These are phyloP conservation scores for Coemansia sp. DNA, from an alignment of 371 early-diverging fungal species.

Conservation along the genomic window DNA sequence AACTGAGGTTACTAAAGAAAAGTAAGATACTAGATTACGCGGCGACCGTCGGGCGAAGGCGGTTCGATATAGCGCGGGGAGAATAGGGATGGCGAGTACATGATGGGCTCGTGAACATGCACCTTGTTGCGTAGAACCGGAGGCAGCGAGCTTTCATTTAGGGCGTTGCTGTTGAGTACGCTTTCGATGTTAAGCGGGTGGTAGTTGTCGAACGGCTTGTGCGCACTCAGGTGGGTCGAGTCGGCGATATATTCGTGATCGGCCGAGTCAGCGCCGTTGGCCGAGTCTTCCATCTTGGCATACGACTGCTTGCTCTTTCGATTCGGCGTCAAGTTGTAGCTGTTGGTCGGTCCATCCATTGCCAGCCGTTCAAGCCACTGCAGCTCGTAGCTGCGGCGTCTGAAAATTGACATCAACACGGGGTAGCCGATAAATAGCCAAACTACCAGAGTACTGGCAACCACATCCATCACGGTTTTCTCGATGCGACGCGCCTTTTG, in stretches of 20 bases:
- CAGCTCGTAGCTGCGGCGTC: constrained; percentile 14
- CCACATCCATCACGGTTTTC: constrained; percentile 19
- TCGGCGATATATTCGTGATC: background rate
- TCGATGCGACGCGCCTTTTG: constrained; percentile 10
- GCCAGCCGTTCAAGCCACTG: constrained; percentile 21
- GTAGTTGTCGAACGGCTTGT: background rate
- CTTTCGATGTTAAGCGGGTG: background rate
- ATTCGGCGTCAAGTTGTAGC: background rate
- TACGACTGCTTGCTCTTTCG: background rate
- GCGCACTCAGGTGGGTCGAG: background rate
- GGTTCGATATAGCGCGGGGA: background rate
- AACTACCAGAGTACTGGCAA: constrained; percentile 11
- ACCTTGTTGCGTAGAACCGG: background rate
- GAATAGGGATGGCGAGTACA: background rate
- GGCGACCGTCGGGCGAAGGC: background rate
- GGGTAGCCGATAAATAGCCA: constrained; percentile 21
- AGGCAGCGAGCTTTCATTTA: background rate
- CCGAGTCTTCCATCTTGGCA: background rate
- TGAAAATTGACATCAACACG: constrained; percentile 16
- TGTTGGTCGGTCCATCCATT: background rate
- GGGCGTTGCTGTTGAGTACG: background rate
- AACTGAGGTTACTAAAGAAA: background rate
- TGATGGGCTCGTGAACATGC: background rate
- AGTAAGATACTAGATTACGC: background rate
- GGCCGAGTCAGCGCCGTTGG: background rate